Evolutionary conservation across 805 yeast species (phyloP), one percentile per base, ranked within the genome.

Genomic region (Suhomyces kilbournensis): DNA sequence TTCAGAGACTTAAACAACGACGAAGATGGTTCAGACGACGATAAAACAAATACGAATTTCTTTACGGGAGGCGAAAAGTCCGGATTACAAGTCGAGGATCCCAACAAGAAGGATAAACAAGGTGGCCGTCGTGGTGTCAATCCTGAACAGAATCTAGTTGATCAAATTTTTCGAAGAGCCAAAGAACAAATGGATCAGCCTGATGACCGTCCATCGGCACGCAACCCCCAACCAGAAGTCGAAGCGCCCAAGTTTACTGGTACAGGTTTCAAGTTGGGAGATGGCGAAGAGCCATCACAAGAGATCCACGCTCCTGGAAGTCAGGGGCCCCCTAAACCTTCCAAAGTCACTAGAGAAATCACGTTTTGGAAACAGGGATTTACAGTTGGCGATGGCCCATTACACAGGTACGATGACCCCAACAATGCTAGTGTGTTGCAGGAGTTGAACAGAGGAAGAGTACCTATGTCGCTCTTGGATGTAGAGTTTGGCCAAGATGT

Each of bases 321-420:
- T 5, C 56, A 42, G 35, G 22, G 44, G 20, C 61, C 64, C 4
- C 57, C 58, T 44, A 60, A 60, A 45, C 75, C 75, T 5, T 52
- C 56, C 39, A 84, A 82, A 53, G 97, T 86, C 4, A 78, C 80
- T 15, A 80, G 98, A 63, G 88, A 88, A 43, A 86, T 94, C 56
- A 90, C 96, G 0, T 93, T 94, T 67, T 94, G 99, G 99, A 86
- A 84, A 60, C 93, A 94, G 63, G 99, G 99, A 1, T 94, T 94
- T 71, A 90, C 90, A 56, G 91, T 94, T 23, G 98, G 94, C 30
- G 97, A 92, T 47, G 98, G 98, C 2, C 82, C 82, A 22, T 77
- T 94, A 51, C 86, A 81, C 67, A 77, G 94, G 53, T 94, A 91
- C 67, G 97, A 93, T 63, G 98, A 94, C 67, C 97, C 97, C 5